Percentiles rank a stretch among this genome's conserved stretches.
These are phyloP conservation scores for Didymella arachidicola DNA, from an alignment of 2,329 filamentous ascomycete species.

Conservation along the genomic window DNA sequence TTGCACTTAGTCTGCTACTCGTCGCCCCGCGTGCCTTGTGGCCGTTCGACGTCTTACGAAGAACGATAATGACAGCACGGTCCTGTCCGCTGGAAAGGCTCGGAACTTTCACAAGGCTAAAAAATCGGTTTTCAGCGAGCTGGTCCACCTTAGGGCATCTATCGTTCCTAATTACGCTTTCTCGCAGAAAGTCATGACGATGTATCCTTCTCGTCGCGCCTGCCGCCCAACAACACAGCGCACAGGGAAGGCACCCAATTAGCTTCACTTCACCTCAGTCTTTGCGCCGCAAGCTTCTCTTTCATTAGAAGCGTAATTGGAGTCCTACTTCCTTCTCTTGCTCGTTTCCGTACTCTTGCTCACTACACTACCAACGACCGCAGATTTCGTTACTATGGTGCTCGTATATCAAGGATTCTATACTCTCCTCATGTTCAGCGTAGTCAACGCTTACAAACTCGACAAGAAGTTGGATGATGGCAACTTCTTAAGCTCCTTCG, in stretches of 20 bases:
- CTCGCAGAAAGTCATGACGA: too few species aligned
- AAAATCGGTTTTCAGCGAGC: too few species aligned
- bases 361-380: background rate
- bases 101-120: too few species aligned
- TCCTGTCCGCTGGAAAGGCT: background rate
- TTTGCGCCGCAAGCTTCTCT: background rate
- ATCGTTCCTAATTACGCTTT: background rate
- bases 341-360: background rate
- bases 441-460: conserved; percentile 23
- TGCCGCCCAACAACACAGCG: background rate
- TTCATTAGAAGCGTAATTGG: background rate
- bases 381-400: conserved; percentile 1
- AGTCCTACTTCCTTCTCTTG: background rate
- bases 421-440: conserved; percentile 2
- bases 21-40: background rate
- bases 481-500: conserved; percentile 32
- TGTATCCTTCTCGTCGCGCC: background rate
- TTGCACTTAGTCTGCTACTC: background rate
- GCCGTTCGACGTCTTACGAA: conserved; percentile 5
- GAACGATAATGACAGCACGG: conserved; percentile 1
- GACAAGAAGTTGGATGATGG: conserved; percentile 26
- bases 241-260: background rate
- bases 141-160: too few species aligned
- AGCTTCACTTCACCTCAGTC: background rate
- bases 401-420: background rate